These are phyloP conservation scores for Aspergillus novoparasiticus DNA, from an alignment of 2,329 filamentous ascomycete species.

Conservation along the genomic window DNA sequence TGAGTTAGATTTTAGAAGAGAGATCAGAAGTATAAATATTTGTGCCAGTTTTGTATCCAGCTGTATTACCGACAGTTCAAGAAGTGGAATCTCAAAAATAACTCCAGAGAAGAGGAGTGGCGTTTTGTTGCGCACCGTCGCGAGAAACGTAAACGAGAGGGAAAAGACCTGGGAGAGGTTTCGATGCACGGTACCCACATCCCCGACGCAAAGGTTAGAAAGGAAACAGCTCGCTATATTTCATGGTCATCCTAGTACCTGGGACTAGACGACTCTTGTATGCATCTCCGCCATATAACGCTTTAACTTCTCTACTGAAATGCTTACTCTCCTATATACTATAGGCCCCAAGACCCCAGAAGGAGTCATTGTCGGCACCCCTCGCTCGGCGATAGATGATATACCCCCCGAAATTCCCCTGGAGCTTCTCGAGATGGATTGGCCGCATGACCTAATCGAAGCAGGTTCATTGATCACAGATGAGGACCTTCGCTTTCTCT, in stretches of 20 bases:
- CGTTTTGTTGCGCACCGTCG: conserved; percentile 20
- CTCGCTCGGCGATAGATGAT: conserved; percentile 9
- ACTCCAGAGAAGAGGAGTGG: conserved; percentile 24
- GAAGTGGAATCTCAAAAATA: conserved; percentile 30
- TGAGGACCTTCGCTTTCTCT: not conserved
- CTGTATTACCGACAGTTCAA: conserved; percentile 21
- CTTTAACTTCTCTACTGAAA: not conserved
- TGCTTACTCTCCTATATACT: conserved; percentile 7
- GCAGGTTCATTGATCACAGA: not conserved
- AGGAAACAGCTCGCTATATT: conserved; percentile 23
- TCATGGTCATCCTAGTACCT: conserved; percentile 13
- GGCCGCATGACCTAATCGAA: not conserved
- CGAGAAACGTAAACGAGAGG: conserved; percentile 8
- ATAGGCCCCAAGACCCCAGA: conserved; percentile 19
- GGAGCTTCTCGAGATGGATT: not conserved
- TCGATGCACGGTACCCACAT: conserved; percentile 9
- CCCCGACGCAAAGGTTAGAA: conserved; percentile 22
- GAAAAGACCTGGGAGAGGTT: not conserved
- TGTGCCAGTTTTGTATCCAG: too few relatives aligned
- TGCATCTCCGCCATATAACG: not conserved
- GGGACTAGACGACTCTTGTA: conserved; percentile 10
- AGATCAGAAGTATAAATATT: too few relatives aligned
- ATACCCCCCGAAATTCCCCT: not conserved
- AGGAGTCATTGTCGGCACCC: conserved; percentile 18
- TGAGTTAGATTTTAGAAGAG: too few relatives aligned